Conservation (phyloP, 2,329 filamentous ascomycete genomes). For the Macrophomina phaseolina region DNA sequence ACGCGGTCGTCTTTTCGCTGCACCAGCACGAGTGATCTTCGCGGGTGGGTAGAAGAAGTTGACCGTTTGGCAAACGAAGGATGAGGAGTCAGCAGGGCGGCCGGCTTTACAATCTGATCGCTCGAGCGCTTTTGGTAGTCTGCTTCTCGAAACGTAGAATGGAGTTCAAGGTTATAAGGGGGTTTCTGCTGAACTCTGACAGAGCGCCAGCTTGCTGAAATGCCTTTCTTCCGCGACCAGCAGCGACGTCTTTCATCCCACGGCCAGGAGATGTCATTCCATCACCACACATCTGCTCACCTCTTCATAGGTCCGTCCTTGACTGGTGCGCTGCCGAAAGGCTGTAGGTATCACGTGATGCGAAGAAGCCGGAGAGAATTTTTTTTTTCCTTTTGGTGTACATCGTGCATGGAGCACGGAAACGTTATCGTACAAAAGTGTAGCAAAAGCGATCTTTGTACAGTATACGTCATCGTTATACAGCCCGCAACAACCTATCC, state of each 20-base stretch:
- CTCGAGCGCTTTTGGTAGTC: not conserved
- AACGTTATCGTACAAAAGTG: constrained; percentile 1
- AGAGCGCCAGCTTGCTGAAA: no score
- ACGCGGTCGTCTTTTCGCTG: not conserved
- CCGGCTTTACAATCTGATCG: not conserved
- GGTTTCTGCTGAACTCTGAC: no score
- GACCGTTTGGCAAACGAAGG: no score
- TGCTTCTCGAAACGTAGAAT: no score
- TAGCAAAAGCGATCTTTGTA: not conserved
- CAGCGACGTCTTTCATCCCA: no score
- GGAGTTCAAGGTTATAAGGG: no score
- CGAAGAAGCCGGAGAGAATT: not conserved
- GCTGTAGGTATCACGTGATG: not conserved
- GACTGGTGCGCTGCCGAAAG: not conserved
- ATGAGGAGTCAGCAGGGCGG: no score
- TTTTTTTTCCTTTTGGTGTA: not conserved
- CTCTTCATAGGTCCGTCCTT: not conserved
- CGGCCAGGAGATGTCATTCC: no score
- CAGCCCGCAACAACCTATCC: constrained; percentile 7
- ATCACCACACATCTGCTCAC: not conserved
- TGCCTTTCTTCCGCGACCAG: no score
- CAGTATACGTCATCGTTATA: not conserved
- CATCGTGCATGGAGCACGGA: not conserved
- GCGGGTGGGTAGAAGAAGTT: not conserved
- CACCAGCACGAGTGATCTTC: not conserved